Evolutionary conservation across 2,329 filamentous ascomycete species (phyloP), one percentile per base, ranked within the genome.

Genomic region (Herpotrichia juniperi): DNA sequence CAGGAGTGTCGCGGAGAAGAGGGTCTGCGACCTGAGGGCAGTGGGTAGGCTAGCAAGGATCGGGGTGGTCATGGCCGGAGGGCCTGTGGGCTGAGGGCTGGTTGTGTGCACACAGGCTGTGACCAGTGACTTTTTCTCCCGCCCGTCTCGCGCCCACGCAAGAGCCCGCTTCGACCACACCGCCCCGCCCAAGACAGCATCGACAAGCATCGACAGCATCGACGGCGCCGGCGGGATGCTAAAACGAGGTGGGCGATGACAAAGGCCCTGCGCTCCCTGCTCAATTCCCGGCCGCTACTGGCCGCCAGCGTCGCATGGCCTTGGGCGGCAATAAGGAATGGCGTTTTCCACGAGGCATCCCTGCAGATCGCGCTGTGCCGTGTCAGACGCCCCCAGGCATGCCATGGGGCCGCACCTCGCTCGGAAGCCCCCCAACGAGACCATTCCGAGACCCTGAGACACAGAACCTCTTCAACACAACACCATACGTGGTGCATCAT

Each of bases 281-380:
- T 12, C 26, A 26, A 42, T n/a, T 39, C 28, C 26, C 28, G 37
- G 22, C 26, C 46, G 9, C 19, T 37, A 11, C 26, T 22, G 16
- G n/a, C n/a, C n/a, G n/a, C n/a, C 39, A 22, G 19, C 37, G 21
- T 12, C 19, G 19, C 26, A 28, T 28, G 26, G 26, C 26, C 26
- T 7, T 28, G 26, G 26, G 26, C 26, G 26, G 26, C 26, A 28
- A 28, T 28, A 28, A 6, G 62, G 48, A 51, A 48, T 37, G 56
- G 60, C 66, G 64, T 61, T 28, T 28, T 28, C 67, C 67, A 69
- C 66, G 62, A 63, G 64, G 66, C 62, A 68, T 68, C 67, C 67
- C 66, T 69, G 67, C 55, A 53, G 51, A 56, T 57, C 58, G 56
- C 44, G 56, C 56, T 7, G 26, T 28, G 26, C 26, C 26, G 26